Evolutionary conservation across 1,284 basidiomycete species (phyloP), one percentile per base, ranked within the genome.

Genomic region (Boletus semigastroideus): DNA sequence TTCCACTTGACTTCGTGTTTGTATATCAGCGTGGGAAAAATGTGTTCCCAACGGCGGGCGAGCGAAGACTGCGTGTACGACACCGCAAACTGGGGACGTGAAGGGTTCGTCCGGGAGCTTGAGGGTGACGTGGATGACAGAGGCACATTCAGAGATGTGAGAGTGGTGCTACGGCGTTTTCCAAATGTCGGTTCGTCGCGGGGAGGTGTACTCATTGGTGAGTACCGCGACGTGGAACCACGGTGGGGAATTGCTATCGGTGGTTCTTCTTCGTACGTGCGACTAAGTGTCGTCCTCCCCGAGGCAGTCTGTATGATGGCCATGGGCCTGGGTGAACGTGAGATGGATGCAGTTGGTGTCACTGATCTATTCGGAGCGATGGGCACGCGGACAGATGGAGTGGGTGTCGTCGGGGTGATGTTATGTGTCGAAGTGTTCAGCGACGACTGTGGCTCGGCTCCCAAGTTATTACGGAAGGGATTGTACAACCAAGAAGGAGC

Each of bases 1-100:
- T 84, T 84, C 96, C 96, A 99, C 66, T 98, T 98, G 71, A 96
- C 85, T 30, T 92, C 85, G 61, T 95, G 87, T 64, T 92, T 90
- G 63, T 83, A 86, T n/a, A 80, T 69, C 5, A 86, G 81, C 9
- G 80, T 79, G 0, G 94, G 88, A 62, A 92, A 89, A 50, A 90
- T 79, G 65, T 97, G 93, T 64, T 96, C 89, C 94, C 94, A 94
- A 17, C 92, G 76, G 36, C 87, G 77, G 4, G 90, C 90, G 28
- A 94, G 83, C 6, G 86, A 82, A 2, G 80, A 78, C 57, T 89
- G 85, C 1, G 78, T 72, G 54, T 83, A 79, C 0, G 85, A 78
- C 4, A 87, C 74, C 1, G 74, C 68, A 5, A 76, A 68, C 37
- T 77, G 75, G 2, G 82, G 83, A 31, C 80, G 81, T 1, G 83